Evolutionary conservation across 305 asterid genomes (phyloP).

Genomic region (Striga hermonthica): DNA sequence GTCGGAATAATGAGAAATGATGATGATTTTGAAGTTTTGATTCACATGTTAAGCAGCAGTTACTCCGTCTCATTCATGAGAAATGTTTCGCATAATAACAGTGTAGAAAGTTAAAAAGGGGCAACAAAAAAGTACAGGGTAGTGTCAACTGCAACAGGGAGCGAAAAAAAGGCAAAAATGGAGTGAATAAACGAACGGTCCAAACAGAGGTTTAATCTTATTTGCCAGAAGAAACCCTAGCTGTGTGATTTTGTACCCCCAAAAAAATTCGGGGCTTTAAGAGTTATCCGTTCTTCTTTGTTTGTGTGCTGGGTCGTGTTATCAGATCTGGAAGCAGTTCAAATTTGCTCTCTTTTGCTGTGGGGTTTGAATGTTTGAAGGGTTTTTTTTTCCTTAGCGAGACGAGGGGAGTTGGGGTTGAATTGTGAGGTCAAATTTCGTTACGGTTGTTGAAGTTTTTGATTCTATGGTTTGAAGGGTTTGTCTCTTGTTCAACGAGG

Average conservation of each 20-base stretch:
- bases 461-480: conserved; percentile 23
- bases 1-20: no score
- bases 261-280: conserved; percentile 28
- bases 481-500: neutral
- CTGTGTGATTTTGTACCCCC: conserved; percentile 36
- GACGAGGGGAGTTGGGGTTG: conserved; percentile 28
- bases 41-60: no score
- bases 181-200: no score
- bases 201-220: conserved; percentile 27
- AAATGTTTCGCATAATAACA: no score
- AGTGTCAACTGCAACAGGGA: conserved; percentile 26
- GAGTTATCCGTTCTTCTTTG: conserved; percentile 29
- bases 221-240: conserved; percentile 45
- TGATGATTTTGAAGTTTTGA: no score
- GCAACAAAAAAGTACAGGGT: neutral
- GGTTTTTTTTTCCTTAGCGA: neutral
- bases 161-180: conserved; percentile 21
- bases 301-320: conserved; percentile 31
- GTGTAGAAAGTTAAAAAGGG: no score
- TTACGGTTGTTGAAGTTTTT: conserved; percentile 16
- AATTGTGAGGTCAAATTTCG: conserved; percentile 13
- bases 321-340: conserved; percentile 43
- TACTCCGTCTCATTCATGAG: no score
- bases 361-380: conserved; percentile 30
- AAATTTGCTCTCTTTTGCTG: conserved; percentile 31